Base-by-base conservation (phyloP, 1,139 yeast genomes). In the Suzukiozyma palmioleophila region DNA sequence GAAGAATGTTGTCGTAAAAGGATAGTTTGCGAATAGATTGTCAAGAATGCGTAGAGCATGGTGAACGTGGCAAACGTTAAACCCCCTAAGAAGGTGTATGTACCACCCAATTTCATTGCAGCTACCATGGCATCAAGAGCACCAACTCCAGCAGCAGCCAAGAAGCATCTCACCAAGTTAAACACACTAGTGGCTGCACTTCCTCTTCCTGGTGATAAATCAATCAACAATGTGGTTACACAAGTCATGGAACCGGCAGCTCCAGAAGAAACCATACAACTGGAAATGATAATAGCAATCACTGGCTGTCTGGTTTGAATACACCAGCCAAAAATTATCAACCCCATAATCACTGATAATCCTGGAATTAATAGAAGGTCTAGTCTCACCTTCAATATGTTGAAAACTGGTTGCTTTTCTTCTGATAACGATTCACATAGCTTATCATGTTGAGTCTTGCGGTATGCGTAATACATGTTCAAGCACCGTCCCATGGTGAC, bases 251-350 rank as follows among this genome's bases (percentile, higher is more conserved):
- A 48, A 9, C 59, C 44, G 2, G 69, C 47, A 6, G 64, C 44
- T 8, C 66, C 47, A 40, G 54, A 53, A 2, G 73, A 56, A 15
- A 66, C 48, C 38, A 66, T 45, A 18, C 53, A 48, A 5, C 68
- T 56, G 10, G 67, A 54, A 3, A 68, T 56, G 26, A 64, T 60
- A 10, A 66, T 59, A 8, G 69, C 57, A 10, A 59, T 41, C 7
- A 65, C 51, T 33, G 56, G 52, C 26, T 47, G 45, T 28, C 51
- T 46, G 36, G 42, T 57, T 34, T 68, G 59, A 14, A 68, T 43
- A 40, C 72, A 64, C 73, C 73, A 68, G 2, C 74, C 74, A 47
- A 61, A 68, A 1, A 66, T 60, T 2, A 64, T 21, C n/a, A 61
- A 46, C 0, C 73, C 73, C 8, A 51, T 40, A 8, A 60, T 43